Percentiles rank a stretch among this genome's conserved stretches.
Evolutionary conservation across 768 basidiomycete species (phyloP).

Genomic region (Macrocybe gigantea): DNA sequence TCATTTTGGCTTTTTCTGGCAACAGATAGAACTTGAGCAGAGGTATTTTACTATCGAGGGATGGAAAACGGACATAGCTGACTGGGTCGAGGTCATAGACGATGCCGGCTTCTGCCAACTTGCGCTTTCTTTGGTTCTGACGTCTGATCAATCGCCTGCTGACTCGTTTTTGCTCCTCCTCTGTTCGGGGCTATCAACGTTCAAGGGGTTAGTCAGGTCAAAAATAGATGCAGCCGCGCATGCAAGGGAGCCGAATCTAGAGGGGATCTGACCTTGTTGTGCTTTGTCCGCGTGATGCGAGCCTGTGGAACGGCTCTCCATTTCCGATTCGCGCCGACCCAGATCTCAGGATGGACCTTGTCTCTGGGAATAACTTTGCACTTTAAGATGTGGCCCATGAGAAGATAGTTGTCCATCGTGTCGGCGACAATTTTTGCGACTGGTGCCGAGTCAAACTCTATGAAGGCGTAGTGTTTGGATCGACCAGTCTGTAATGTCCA

Average conservation of each 20-base stretch:
- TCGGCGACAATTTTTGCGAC: constrained; percentile 96
- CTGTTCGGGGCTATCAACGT: constrained; percentile 57
- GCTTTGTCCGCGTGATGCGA: constrained; percentile 62
- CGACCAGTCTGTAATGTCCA: constrained; percentile 65
- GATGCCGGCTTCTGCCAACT: constrained; percentile 78
- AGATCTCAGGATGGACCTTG: constrained; percentile 86
- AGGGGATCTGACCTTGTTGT: constrained; percentile 65
- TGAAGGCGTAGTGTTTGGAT: constrained; percentile 96
- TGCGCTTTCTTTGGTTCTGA: constrained; percentile 71
- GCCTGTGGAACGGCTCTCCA: constrained; percentile 75
- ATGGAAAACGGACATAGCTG: constrained; percentile 65
- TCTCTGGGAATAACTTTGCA: constrained; percentile 90
- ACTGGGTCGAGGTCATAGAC: constrained; percentile 79
- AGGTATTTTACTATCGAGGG: no score
- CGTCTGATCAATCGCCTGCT: constrained; percentile 68
- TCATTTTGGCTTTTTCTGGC: constrained; percentile 15
- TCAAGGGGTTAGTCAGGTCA: neutral
- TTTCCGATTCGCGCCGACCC: constrained; percentile 96
- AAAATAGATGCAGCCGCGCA: neutral
- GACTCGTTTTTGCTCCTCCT: constrained; percentile 59
- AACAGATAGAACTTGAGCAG: neutral
- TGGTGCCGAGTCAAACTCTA: constrained; percentile 85
- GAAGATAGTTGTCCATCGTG: constrained; percentile 98
- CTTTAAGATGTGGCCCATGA: constrained; percentile 88
- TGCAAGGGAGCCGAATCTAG: no score